Evolutionary conservation across 2,329 filamentous ascomycete genomes (phyloP).

Genomic region (Penicillium sp.): DNA sequence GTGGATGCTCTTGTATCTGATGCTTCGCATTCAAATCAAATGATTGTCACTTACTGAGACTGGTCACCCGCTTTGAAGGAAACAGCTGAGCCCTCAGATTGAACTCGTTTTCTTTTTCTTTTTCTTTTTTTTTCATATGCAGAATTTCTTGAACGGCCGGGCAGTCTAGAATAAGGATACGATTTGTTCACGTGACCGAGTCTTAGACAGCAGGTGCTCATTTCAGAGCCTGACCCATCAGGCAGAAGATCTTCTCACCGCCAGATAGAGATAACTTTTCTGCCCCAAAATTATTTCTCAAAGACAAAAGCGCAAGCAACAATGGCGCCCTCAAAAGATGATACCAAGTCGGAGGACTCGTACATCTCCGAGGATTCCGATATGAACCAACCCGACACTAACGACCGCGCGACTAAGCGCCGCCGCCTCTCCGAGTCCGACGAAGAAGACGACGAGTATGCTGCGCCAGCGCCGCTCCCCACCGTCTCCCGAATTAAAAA

Average conservation of each 20-base stretch:
- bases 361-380: constrained; percentile 32
- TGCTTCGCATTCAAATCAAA: no score
- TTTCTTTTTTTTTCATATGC: no score
- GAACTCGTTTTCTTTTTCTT: no score
- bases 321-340: constrained; percentile 39
- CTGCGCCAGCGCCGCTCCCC: constrained; percentile 44
- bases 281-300: constrained; percentile 41
- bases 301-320: constrained; percentile 29
- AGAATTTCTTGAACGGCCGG: no score
- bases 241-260: constrained; percentile 28
- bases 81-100: no score
- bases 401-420: constrained; percentile 46
- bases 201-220: not conserved
- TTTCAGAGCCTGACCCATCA: constrained; percentile 11
- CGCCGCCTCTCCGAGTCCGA: constrained; percentile 49
- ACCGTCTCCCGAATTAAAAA: constrained; percentile 51
- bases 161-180: no score
- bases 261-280: constrained; percentile 40
- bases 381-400: constrained; percentile 28
- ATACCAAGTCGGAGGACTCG: constrained; percentile 34
- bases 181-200: constrained; percentile 16
- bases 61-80: no score
- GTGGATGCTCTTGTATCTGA: no score
- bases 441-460: constrained; percentile 41
- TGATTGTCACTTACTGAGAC: no score